These are phyloP conservation scores for Russula sp. DNA, from an alignment of 768 basidiomycete species.

Conservation along the genomic window DNA sequence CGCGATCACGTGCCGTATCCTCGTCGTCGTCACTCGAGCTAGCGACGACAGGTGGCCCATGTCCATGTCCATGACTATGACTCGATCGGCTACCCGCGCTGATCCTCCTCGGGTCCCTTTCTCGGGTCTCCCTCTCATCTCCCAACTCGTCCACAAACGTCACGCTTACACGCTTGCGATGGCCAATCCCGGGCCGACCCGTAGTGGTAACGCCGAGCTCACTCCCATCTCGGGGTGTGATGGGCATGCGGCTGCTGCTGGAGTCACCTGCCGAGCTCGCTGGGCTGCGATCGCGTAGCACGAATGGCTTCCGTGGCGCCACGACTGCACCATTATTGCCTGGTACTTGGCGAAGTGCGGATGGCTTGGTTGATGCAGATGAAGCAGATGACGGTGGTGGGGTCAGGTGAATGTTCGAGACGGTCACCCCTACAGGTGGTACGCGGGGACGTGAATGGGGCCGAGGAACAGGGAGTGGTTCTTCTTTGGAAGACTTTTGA, in stretches of 20 bases:
- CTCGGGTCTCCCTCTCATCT: constrained; percentile 23
- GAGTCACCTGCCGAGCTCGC: constrained; percentile 83
- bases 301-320: constrained; percentile 48
- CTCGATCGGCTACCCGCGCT: constrained; percentile 3
- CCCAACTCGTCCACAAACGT: constrained; percentile 53
- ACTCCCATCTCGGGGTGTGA: constrained; percentile 75
- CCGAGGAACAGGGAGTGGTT: constrained; percentile 7
- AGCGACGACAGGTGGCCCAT: not conserved
- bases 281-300: constrained; percentile 53
- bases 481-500: not conserved
- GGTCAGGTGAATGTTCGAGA: constrained; percentile 14
- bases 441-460: not conserved
- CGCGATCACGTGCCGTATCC: not conserved
- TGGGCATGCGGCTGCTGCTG: constrained; percentile 65
- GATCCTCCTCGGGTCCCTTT: constrained; percentile 24
- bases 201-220: constrained; percentile 34
- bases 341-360: not conserved
- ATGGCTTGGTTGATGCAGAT: not conserved
- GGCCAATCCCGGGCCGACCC: constrained; percentile 27
- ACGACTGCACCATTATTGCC: not conserved
- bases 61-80: not conserved
- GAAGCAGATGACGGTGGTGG: not conserved
- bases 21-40: constrained; percentile 12
- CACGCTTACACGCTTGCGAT: constrained; percentile 55
- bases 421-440: not conserved